A percentile compares a stretch with the other conserved stretches of the same genome.
Conservation (phyloP, 176 grass and related monocot genomes). For the Aegilops speltoides region DNA sequence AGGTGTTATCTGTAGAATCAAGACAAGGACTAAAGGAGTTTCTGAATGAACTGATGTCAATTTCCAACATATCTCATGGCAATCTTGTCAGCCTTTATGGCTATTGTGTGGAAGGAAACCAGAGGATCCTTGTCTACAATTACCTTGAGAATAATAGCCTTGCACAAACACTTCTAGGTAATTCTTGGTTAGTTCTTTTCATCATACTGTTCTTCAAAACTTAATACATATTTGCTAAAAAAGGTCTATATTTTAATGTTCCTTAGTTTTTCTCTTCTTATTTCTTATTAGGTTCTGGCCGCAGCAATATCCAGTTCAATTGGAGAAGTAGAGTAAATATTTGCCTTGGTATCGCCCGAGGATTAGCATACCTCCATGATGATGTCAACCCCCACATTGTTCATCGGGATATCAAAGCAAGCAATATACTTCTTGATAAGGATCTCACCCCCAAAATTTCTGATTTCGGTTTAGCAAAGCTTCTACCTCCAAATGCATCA, state of each 20-base stretch:
- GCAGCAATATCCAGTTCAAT: constrained; percentile 68
- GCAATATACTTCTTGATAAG: constrained; percentile 80
- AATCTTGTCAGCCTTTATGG: constrained; percentile 79
- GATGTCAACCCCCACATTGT: constrained; percentile 66
- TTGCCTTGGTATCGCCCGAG: constrained; percentile 58
- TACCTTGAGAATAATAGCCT: constrained; percentile 85
- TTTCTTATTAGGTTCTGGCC: constrained; percentile 43
- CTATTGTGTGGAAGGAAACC: constrained; percentile 56
- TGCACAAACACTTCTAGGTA: constrained; percentile 73
- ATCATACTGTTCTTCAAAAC: background rate
- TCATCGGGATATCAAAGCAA: constrained; percentile 87
- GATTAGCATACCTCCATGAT: constrained; percentile 66
- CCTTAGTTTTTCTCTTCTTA: constrained; percentile 4
- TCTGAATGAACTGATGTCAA: constrained; percentile 48
- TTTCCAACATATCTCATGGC: constrained; percentile 58
- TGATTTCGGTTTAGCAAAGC: constrained; percentile 79
- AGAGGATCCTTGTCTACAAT: constrained; percentile 81
- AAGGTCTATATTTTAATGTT: background rate
- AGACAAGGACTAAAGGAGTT: constrained; percentile 72
- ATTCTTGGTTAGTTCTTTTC: constrained; percentile 21
- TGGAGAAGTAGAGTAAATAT: constrained; percentile 75
- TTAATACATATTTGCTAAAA: constrained; percentile 1
- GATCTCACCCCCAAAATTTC: constrained; percentile 75
- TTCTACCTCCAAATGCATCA: constrained; percentile 64
- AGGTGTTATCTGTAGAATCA: constrained; percentile 64